Conservation (phyloP, 2,329 filamentous ascomycete species). For the Hawksworthiomyces lignivorus region DNA sequence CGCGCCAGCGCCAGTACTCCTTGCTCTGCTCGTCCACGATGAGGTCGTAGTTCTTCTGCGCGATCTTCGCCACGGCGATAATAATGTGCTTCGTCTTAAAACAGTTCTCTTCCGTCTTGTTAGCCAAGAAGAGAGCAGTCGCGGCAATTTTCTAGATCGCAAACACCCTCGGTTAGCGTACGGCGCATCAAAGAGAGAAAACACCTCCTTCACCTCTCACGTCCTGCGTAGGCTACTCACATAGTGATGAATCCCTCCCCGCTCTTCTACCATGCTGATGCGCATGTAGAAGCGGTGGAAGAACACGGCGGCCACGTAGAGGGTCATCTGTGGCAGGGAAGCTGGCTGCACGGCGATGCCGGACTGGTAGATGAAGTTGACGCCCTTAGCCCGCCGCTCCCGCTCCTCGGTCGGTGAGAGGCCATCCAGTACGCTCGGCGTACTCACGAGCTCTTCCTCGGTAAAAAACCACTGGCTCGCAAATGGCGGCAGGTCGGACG, state of each 20-base stretch:
- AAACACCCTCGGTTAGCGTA: conserved; percentile 2
- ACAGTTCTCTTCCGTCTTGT: conserved; percentile 95
- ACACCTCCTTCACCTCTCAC: background rate
- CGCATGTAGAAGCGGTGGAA: conserved; percentile 97
- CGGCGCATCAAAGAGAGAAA: no score
- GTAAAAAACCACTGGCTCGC: conserved; percentile 81
- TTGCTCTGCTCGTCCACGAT: conserved; percentile 95
- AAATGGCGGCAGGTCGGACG: conserved; percentile 11
- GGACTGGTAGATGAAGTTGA: conserved; percentile 94
- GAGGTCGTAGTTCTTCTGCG: conserved; percentile 86
- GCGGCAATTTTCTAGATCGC: conserved; percentile 66
- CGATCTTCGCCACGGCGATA: conserved; percentile 85
- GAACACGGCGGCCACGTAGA: conserved; percentile 88
- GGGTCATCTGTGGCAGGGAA: conserved; percentile 72
- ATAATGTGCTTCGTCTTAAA: conserved; percentile 94
- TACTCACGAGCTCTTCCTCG: conserved; percentile 70
- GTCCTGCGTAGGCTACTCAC: no score
- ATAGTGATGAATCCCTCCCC: conserved; percentile 79
- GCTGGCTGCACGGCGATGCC: conserved; percentile 72
- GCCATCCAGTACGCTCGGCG: conserved; percentile 79
- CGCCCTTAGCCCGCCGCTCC: conserved; percentile 75
- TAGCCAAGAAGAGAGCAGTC: conserved; percentile 85
- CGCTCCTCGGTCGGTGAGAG: conserved; percentile 71
- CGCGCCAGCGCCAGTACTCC: conserved; percentile 96
- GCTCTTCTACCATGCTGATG: conserved; percentile 68